These are phyloP conservation scores for Cordia subcordata DNA, from an alignment of 257 asterid genomes.

Conservation along the genomic window DNA sequence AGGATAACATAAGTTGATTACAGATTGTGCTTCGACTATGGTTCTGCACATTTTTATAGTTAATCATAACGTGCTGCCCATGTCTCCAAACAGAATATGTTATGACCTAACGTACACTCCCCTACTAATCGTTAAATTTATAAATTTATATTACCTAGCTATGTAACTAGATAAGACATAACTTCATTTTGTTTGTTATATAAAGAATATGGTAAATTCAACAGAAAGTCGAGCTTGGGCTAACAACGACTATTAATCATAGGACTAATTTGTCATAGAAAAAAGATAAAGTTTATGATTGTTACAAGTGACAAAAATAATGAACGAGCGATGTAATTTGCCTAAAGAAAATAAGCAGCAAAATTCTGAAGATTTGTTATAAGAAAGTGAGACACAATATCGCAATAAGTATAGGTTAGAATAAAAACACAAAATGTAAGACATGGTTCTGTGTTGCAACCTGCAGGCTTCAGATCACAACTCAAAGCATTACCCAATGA, in stretches of 20 bases:
- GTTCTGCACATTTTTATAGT: neutral
- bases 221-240: too few species aligned
- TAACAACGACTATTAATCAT: too few species aligned
- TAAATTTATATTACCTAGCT: too few species aligned
- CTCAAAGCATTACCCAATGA: conserved; percentile 23
- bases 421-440: conserved; percentile 2
- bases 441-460: conserved; percentile 14
- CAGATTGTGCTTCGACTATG: neutral
- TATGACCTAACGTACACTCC: neutral
- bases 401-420: neutral
- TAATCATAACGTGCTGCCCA: neutral
- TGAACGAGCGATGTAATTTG: too few species aligned
- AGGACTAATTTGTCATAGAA: too few species aligned
- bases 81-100: neutral
- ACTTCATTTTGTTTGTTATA: too few species aligned
- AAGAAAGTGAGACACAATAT: neutral
- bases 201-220: too few species aligned
- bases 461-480: conserved; percentile 19
- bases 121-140: too few species aligned
- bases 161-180: too few species aligned
- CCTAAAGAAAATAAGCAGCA: neutral
- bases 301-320: too few species aligned
- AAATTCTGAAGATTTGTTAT: neutral
- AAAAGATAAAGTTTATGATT: too few species aligned
- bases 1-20: too few species aligned